phyloP scores from a whole-genome alignment of 2,329 filamentous ascomycete species.

The Phialemoniopsis sp. region DNA sequence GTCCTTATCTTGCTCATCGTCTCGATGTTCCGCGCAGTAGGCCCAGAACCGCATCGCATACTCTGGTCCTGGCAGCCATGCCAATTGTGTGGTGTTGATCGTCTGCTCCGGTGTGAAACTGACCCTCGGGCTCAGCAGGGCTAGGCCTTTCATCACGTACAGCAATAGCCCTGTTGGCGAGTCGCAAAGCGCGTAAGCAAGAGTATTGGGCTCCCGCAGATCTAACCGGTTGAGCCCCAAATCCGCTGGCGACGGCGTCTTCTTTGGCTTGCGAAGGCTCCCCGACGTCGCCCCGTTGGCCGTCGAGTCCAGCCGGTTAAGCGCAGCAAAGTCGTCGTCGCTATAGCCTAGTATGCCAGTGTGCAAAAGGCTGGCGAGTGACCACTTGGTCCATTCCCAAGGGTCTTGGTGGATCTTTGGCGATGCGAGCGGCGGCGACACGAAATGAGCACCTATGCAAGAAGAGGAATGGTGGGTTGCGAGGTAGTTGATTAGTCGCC shows the following conservation, averaged over 20 bases:
- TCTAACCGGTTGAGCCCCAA: constrained; percentile 22
- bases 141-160: constrained; percentile 44
- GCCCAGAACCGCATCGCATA: constrained; percentile 54
- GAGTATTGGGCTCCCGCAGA: constrained; percentile 45
- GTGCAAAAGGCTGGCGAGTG: constrained; percentile 43
- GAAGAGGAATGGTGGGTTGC: constrained; percentile 40
- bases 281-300: constrained; percentile 2
- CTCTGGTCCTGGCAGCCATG: constrained; percentile 65
- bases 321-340: constrained; percentile 42
- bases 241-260: constrained; percentile 8
- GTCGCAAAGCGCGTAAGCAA: constrained; percentile 58
- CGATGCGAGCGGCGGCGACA: constrained; percentile 48
- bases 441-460: constrained; percentile 57
- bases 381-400: constrained; percentile 51
- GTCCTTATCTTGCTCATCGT: constrained; percentile 13
- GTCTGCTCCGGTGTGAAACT: constrained; percentile 47
- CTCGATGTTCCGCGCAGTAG: constrained; percentile 31
- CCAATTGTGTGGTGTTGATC: constrained; percentile 55
- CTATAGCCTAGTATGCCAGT: constrained; percentile 52
- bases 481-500: constrained; percentile 42
- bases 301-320: constrained; percentile 19
- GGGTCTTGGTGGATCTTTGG: constrained; percentile 41
- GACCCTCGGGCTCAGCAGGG: constrained; percentile 32
- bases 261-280: neutral
- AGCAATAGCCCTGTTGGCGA: constrained; percentile 56